A percentile compares a stretch with the other conserved stretches of the same genome.
Evolutionary conservation across 352 stramenopile genomes (phyloP).

Genomic region (Phytophthora niederhauseri): DNA sequence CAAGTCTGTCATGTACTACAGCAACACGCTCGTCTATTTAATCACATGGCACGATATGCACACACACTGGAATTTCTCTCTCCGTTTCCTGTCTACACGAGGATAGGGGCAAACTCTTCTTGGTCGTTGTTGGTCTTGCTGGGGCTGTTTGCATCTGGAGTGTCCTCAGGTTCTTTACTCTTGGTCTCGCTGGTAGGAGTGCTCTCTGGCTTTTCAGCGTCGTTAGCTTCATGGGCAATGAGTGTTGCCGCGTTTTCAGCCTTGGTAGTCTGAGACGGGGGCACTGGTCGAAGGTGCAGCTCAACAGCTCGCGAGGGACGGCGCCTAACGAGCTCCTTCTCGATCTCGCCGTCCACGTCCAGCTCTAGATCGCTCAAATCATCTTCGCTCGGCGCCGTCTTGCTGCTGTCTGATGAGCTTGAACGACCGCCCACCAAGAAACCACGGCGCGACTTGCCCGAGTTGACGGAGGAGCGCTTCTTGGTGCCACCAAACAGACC

Average conservation of each 20-base stretch:
- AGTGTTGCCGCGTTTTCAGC: conserved; percentile 3
- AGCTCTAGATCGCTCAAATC: conserved; percentile 64
- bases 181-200: conserved; percentile 7
- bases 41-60: conserved; percentile 33
- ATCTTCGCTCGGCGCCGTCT: conserved; percentile 33
- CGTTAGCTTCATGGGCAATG: conserved; percentile 12
- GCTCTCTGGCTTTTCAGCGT: conserved; percentile 20
- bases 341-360: conserved; percentile 76
- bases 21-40: conserved; percentile 43
- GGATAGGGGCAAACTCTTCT: conserved; percentile 19
- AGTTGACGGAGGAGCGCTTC: conserved; percentile 40
- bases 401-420: conserved; percentile 38
- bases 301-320: conserved; percentile 56
- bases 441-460: conserved; percentile 41
- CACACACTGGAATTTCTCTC: conserved; percentile 13
- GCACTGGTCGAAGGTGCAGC: conserved; percentile 15
- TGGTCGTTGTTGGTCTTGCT: conserved; percentile 11
- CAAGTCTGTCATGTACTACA: conserved; percentile 36
- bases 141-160: conserved; percentile 16
- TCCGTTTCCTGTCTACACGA: conserved; percentile 19
- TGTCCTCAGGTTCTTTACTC: conserved; percentile 23
- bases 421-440: conserved; percentile 35
- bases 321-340: conserved; percentile 63
- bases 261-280: conserved; percentile 18
- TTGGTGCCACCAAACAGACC: conserved; percentile 54